These are phyloP conservation scores for Boletus sp. DNA, from an alignment of 768 basidiomycete species.

Conservation along the genomic window DNA sequence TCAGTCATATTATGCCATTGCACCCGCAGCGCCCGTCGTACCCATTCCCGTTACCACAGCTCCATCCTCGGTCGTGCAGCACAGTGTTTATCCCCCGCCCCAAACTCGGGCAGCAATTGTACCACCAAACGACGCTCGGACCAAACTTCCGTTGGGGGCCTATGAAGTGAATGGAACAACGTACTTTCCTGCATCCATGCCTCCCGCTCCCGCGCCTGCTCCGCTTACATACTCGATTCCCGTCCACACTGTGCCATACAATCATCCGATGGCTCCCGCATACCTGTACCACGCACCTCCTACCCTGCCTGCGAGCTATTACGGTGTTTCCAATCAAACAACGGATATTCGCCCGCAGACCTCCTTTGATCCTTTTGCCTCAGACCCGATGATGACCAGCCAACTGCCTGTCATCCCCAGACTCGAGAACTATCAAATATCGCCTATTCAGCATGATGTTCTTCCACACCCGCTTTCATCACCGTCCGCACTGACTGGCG, in stretches of 20 bases:
- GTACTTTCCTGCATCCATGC: conserved; percentile 19
- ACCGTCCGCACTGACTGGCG: not conserved
- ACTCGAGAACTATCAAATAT: conserved; percentile 3
- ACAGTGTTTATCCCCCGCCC: not conserved
- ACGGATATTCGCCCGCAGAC: not conserved
- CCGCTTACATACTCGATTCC: conserved; percentile 6
- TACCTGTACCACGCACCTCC: conserved; percentile 13
- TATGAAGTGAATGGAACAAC: conserved; percentile 30
- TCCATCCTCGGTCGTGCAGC: not conserved
- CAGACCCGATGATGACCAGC: conserved; percentile 8
- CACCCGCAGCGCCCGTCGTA: conserved; percentile 14
- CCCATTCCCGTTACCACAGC: not conserved
- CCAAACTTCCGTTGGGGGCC: conserved; percentile 12
- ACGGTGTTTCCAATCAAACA: conserved; percentile 1
- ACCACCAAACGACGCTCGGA: not conserved
- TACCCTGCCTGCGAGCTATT: not conserved
- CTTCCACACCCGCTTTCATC: not conserved
- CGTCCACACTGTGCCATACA: conserved; percentile 4
- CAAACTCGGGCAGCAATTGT: not conserved
- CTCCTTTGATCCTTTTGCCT: conserved; percentile 23
- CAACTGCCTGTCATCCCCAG: conserved; percentile 13
- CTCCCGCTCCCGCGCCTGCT: not conserved
- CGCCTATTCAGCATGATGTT: not conserved
- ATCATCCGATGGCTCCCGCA: not conserved
- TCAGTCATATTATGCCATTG: conserved; percentile 31